Base-by-base conservation (phyloP, 495 filamentous ascomycete species). In the Neurospora hispaniola region DNA sequence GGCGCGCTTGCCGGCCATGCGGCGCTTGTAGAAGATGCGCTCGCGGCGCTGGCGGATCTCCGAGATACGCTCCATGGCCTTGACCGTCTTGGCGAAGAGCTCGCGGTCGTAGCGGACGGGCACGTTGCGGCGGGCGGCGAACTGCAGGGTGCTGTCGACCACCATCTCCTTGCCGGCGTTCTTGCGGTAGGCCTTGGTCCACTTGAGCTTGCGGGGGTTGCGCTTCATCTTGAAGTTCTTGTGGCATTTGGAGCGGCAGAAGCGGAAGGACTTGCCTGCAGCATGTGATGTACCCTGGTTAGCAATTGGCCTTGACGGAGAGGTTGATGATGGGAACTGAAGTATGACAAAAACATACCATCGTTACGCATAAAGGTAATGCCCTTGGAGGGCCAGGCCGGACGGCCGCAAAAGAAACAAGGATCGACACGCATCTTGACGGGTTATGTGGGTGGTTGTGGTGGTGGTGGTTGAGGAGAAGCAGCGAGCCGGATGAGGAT, bases 211-310 rank as follows among this genome's bases (percentile, higher is more conserved):
- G 74, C 87, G 85, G 68, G 88, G 88, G 81, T 90, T 90, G 23
- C 96, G 90, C 90, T 98, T 97, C 93, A 97, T 97, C 85, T 97
- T 97, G 89, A 98, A 97, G 86, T 96, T 96, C 85, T 94, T 93
- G 84, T 97, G 93, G 86, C 94, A 97, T 87, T 97, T 98, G 73
- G 86, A 90, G 59, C 93, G 87, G 86, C 93, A 97, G 87, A 88
- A 88, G 71, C 86, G 82, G 82, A 93, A 93, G 72, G 87, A 84
- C 78, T 90, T 88, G 74, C 91, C 35, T 38, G 35, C 35, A 38
- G 3, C 35, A 38, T 38, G 35, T 5, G 35, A 38, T 0, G 35
- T 5, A 38, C 35, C 35, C 35, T 38, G 35, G 5, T 38, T 38
- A 38, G 35, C 4, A 38, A 38, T 38, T 38, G 35, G 35, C 4